These are phyloP conservation scores for Darksidea phi DNA, from an alignment of 495 filamentous ascomycete species.

Conservation along the genomic window DNA sequence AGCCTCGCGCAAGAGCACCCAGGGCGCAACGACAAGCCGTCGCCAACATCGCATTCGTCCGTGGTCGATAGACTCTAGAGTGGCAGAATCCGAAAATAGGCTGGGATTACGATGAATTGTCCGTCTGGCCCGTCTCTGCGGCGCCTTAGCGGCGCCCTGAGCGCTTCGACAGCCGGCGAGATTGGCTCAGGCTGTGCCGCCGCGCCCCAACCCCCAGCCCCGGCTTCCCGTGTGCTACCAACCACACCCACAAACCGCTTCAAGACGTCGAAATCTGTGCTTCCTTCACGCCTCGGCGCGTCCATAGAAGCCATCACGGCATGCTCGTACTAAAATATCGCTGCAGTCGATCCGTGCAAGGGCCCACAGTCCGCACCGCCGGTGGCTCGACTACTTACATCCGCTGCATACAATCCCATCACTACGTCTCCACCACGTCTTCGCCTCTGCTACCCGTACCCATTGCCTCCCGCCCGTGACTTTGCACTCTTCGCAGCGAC, in stretches of 20 bases:
- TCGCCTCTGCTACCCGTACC: constrained; percentile 1
- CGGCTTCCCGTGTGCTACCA: constrained; percentile 5
- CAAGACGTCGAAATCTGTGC: neutral
- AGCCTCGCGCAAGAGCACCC: neutral
- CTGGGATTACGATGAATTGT: neutral
- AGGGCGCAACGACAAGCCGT: neutral
- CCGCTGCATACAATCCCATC: neutral
- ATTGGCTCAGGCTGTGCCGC: constrained; percentile 22
- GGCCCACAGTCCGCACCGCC: neutral
- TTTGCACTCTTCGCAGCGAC: neutral
- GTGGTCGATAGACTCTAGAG: constrained; percentile 1
- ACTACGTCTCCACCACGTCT: constrained; percentile 7
- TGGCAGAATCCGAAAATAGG: constrained; percentile 14
- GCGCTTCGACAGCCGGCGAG: constrained; percentile 19
- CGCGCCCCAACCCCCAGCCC: neutral
- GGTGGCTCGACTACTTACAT: constrained; percentile 1
- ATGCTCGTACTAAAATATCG: neutral
- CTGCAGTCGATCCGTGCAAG: constrained; percentile 7
- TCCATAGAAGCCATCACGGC: neutral
- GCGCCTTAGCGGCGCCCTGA: neutral
- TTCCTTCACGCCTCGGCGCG: constrained; percentile 1
- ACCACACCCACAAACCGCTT: constrained; percentile 20
- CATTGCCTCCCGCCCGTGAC: neutral
- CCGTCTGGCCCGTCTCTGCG: neutral
- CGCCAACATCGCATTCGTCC: neutral